Evolutionary conservation across 2,329 filamentous ascomycete genomes (phyloP).

Genomic region (Ustilaginoidea virens): DNA sequence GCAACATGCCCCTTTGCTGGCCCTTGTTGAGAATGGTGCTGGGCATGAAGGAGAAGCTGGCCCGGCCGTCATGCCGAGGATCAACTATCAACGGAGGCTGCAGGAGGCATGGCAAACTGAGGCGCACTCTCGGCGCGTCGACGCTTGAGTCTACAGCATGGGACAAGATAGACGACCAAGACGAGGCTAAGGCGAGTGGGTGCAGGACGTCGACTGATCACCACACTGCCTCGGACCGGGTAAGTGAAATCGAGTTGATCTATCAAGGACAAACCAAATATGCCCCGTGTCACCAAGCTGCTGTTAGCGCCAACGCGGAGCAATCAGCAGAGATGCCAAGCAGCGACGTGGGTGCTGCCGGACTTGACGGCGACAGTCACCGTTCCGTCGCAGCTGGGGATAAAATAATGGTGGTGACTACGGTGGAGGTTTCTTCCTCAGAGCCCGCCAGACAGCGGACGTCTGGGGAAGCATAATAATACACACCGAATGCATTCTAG

Average conservation of each 20-base stretch:
- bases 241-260: constrained; percentile 17
- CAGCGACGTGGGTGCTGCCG: constrained; percentile 4
- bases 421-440: constrained; percentile 12
- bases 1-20: constrained; percentile 46
- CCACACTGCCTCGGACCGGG: constrained; percentile 6
- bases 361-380: constrained; percentile 2
- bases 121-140: constrained; percentile 5
- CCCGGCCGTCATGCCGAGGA: constrained; percentile 11
- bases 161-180: constrained; percentile 16
- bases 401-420: constrained; percentile 13
- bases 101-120: constrained; percentile 6
- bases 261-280: constrained; percentile 5
- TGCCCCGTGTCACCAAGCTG: constrained; percentile 6
- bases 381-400: constrained; percentile 5
- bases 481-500: no score
- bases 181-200: no score
- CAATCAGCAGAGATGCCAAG: constrained; percentile 1
- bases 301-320: constrained; percentile 4
- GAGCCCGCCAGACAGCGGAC: no score
- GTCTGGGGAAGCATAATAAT: no score
- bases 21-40: constrained; percentile 32
- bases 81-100: constrained; percentile 7
- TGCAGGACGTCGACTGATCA: no score
- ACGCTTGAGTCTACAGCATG: constrained; percentile 11
- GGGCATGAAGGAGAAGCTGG: constrained; percentile 9